Evolutionary conservation across 73 alveolate genomes (phyloP).

Genomic region (Paramecium octaurelia): DNA sequence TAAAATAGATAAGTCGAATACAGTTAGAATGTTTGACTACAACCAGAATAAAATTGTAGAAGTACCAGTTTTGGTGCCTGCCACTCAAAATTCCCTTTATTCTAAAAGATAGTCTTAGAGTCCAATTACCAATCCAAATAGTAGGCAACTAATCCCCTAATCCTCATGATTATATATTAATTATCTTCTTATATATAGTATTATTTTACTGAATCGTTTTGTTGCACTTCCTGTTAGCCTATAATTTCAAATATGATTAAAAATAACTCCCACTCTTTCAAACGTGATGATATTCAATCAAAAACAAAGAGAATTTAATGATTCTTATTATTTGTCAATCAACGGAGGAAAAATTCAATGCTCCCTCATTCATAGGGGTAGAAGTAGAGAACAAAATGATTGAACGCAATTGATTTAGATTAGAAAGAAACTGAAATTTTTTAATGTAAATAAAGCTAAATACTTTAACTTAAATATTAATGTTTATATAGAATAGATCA

Average conservation of each 20-base stretch:
- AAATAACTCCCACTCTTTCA: neutral
- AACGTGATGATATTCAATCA: neutral
- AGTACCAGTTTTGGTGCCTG: conserved; percentile 14
- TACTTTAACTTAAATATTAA: neutral
- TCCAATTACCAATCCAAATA: neutral
- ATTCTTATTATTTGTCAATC: neutral
- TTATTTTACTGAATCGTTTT: neutral
- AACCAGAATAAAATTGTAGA: neutral
- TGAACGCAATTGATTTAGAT: neutral
- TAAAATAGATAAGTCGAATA: neutral
- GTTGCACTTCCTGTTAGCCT: neutral
- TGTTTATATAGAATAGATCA: neutral
- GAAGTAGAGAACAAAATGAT: neutral
- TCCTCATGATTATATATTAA: neutral
- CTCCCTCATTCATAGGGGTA: neutral
- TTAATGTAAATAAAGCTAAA: neutral
- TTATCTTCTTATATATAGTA: neutral
- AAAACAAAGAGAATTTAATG: neutral
- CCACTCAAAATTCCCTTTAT: neutral
- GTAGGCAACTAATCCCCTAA: neutral
- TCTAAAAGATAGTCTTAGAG: neutral
- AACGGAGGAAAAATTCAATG: too few relatives aligned
- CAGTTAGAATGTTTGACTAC: neutral
- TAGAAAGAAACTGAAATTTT: neutral
- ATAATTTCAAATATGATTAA: too few relatives aligned